These are phyloP conservation scores for Coemansia sp. DNA, from an alignment of 192 early-diverging fungal species.

Conservation along the genomic window DNA sequence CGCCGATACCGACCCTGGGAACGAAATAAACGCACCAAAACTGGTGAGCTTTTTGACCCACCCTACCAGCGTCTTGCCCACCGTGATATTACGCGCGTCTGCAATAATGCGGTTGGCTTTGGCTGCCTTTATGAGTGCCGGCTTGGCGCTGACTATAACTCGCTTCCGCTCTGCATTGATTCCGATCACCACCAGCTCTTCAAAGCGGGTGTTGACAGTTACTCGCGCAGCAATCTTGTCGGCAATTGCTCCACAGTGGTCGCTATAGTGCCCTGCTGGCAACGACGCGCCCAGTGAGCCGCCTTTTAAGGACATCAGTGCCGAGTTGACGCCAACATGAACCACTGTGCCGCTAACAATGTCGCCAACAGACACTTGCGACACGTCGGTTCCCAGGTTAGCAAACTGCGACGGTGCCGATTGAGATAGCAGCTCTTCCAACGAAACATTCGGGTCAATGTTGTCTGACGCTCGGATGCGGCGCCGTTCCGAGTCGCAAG, in stretches of 20 bases:
- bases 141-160: slow-evolving; percentile 65
- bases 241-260: slow-evolving; percentile 54
- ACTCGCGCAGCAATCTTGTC: slow-evolving; percentile 22
- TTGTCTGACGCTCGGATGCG: slow-evolving; percentile 57
- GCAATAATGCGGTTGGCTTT: slow-evolving; percentile 51
- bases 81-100: slow-evolving; percentile 45
- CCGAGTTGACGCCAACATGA: slow-evolving; percentile 46
- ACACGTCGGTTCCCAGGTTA: slow-evolving; percentile 28
- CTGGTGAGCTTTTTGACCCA: slow-evolving; percentile 63
- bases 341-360: slow-evolving; percentile 59
- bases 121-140: slow-evolving; percentile 58
- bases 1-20: slow-evolving; percentile 59
- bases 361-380: slow-evolving; percentile 45
- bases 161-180: slow-evolving; percentile 49
- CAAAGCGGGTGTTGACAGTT: slow-evolving; percentile 39
- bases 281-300: slow-evolving; percentile 59
- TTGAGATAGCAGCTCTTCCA: slow-evolving; percentile 37
- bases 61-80: slow-evolving; percentile 62
- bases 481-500: slow-evolving; percentile 56
- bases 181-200: slow-evolving; percentile 59
- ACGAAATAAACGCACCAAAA: slow-evolving; percentile 64
- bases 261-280: slow-evolving; percentile 61
- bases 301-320: slow-evolving; percentile 60
- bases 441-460: slow-evolving; percentile 32
- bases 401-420: background rate